phyloP scores from a whole-genome alignment of 306 rosid genomes.

The Trifolium subterraneum region DNA sequence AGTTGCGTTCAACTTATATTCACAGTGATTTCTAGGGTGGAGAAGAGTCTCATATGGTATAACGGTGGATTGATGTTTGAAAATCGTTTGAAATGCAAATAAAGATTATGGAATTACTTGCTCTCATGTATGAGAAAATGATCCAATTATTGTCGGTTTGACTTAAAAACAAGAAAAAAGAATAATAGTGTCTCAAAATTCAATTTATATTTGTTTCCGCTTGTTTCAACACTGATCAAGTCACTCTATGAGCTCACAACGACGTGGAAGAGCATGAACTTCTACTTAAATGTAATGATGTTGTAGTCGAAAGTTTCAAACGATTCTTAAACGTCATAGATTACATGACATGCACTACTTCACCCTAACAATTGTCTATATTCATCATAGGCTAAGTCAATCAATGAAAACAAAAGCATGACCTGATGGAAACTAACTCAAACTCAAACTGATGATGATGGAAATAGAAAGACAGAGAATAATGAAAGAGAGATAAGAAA shows the following conservation, averaged over 20 bases:
- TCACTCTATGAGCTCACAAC: not conserved
- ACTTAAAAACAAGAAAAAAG: not conserved
- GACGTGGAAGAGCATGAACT: not conserved
- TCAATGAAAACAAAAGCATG: constrained; percentile 27
- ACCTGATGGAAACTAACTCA: not conserved
- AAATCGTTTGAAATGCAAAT: too few relatives aligned
- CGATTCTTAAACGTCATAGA: too few relatives aligned
- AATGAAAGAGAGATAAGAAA: constrained; percentile 32
- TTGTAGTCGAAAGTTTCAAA: too few relatives aligned
- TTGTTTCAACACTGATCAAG: not conserved
- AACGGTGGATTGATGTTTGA: not conserved
- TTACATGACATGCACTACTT: not conserved
- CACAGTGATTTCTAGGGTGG: not conserved
- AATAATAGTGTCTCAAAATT: not conserved
- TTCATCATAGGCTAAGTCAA: not conserved
- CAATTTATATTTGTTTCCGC: not conserved
- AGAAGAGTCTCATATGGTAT: not conserved
- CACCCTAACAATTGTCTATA: not conserved
- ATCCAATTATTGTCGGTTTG: not conserved
- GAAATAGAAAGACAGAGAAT: constrained; percentile 19
- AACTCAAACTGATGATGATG: not conserved
- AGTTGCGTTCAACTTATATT: constrained; percentile 14
- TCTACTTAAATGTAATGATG: not conserved
- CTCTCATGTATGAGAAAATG: not conserved
- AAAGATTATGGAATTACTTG: not conserved